Conservation (phyloP, 305 asterid genomes). For the Ilex paraguariensis region DNA sequence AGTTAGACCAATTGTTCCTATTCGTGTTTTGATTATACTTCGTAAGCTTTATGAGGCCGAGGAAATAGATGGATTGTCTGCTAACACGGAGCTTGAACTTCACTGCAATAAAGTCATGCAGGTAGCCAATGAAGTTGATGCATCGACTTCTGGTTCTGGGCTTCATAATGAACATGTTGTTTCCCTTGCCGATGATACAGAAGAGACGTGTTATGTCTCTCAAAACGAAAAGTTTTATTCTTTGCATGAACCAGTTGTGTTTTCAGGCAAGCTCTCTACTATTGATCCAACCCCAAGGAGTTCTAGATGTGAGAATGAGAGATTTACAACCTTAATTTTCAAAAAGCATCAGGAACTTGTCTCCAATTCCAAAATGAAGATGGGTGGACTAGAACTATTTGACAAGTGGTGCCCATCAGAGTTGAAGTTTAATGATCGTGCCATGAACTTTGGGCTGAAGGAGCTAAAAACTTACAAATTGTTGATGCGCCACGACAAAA, state of each 20-base stretch:
- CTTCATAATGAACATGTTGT: conserved; percentile 30
- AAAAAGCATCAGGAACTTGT: conserved; percentile 26
- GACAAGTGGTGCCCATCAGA: conserved; percentile 54
- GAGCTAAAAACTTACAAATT: conserved; percentile 37
- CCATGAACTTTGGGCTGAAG: conserved; percentile 26
- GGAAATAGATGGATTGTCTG: conserved; percentile 40
- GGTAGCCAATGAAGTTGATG: conserved; percentile 30
- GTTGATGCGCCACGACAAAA: conserved; percentile 44
- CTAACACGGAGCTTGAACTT: conserved; percentile 32
- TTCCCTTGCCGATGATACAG: conserved; percentile 63
- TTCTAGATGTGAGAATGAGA: conserved; percentile 19
- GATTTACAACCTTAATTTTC: conserved; percentile 38
- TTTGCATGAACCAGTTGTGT: conserved; percentile 37
- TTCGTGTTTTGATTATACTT: conserved; percentile 52
- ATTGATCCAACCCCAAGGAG: conserved; percentile 8
- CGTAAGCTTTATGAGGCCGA: conserved; percentile 26
- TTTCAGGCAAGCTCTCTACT: conserved; percentile 18
- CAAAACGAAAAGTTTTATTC: conserved; percentile 22
- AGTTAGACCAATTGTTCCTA: conserved; percentile 50
- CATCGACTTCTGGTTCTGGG: conserved; percentile 20
- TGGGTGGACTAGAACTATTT: conserved; percentile 41
- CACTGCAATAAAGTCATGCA: conserved; percentile 46
- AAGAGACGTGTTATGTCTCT: conserved; percentile 15
- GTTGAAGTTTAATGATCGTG: conserved; percentile 33
- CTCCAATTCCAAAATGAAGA: conserved; percentile 24